These are phyloP conservation scores for Lasiodiplodia sp. DNA, from an alignment of 2,329 filamentous ascomycete species.

Conservation along the genomic window DNA sequence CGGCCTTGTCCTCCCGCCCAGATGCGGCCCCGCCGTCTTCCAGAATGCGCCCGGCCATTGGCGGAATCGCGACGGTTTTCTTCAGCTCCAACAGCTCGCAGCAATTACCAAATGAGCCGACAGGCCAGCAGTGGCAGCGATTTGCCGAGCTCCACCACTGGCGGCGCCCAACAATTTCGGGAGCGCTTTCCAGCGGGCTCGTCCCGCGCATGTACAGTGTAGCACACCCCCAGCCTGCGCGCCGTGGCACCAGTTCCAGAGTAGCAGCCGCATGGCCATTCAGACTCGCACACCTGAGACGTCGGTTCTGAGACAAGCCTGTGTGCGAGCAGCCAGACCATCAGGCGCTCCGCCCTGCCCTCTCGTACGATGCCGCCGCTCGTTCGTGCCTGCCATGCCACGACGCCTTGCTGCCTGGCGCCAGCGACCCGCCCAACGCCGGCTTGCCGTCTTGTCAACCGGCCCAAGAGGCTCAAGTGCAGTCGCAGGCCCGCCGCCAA, in stretches of 20 bases:
- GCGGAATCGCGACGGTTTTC: not conserved
- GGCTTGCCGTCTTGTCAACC: slow-evolving; percentile 12
- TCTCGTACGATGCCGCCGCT: slow-evolving; percentile 12
- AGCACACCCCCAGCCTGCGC: slow-evolving; percentile 16
- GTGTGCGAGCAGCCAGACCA: not conserved
- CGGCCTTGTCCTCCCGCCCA: slow-evolving; percentile 20
- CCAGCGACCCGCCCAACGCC: slow-evolving; percentile 5
- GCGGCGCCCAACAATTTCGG: slow-evolving; percentile 8
- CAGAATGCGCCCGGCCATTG: slow-evolving; percentile 13
- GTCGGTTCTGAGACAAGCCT: slow-evolving; percentile 14
- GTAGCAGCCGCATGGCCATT: slow-evolving; percentile 26
- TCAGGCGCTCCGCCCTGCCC: slow-evolving; percentile 16
- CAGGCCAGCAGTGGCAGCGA: slow-evolving; percentile 11
- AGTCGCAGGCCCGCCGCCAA: slow-evolving; percentile 1
- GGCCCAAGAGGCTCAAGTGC: slow-evolving; percentile 3
- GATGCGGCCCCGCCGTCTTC: slow-evolving; percentile 10
- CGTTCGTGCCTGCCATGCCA: slow-evolving; percentile 3
- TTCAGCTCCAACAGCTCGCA: slow-evolving; percentile 20
- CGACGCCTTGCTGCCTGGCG: slow-evolving; percentile 18
- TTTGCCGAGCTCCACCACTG: slow-evolving; percentile 20
- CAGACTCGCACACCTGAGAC: slow-evolving; percentile 10
- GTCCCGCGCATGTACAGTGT: slow-evolving; percentile 7
- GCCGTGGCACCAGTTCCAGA: slow-evolving; percentile 23
- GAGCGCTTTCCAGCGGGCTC: not conserved
- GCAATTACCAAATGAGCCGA: slow-evolving; percentile 3